Conservation (phyloP, 768 basidiomycete species). For the Termitomyces eurrhizus region DNA sequence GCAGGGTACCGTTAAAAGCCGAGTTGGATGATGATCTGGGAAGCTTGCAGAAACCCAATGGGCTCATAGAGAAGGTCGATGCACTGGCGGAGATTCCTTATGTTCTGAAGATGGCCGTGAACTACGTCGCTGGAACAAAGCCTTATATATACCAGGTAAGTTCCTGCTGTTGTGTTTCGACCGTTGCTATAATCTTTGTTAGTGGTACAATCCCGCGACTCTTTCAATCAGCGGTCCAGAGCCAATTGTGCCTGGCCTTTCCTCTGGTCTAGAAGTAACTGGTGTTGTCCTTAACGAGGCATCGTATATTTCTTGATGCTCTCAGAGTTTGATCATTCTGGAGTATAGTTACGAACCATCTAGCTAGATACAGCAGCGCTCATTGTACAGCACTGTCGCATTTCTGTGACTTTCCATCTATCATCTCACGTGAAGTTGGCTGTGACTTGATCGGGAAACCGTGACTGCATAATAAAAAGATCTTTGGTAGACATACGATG, state of each 20-base stretch:
- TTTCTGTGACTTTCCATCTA: background rate
- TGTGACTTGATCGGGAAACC: background rate
- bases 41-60: constrained; percentile 51
- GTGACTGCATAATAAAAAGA: background rate
- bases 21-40: constrained; percentile 58
- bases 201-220: constrained; percentile 49
- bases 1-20: constrained; percentile 51
- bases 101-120: constrained; percentile 87
- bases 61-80: constrained; percentile 90
- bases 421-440: constrained; percentile 1
- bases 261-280: constrained; percentile 45
- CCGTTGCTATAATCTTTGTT: constrained; percentile 1
- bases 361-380: constrained; percentile 38
- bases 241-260: constrained; percentile 33
- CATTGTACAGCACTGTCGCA: constrained; percentile 1
- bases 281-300: constrained; percentile 86
- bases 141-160: constrained; percentile 92
- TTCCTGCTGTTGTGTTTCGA: background rate
- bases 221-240: constrained; percentile 42
- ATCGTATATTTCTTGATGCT: constrained; percentile 63
- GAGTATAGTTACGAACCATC: background rate
- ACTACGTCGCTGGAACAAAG: constrained; percentile 90
- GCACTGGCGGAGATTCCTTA: constrained; percentile 86
- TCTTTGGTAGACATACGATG: constrained; percentile 27
- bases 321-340: background rate